phyloP scores from a whole-genome alignment of 192 early-diverging fungal species.

The Rhizophagus clarus region DNA sequence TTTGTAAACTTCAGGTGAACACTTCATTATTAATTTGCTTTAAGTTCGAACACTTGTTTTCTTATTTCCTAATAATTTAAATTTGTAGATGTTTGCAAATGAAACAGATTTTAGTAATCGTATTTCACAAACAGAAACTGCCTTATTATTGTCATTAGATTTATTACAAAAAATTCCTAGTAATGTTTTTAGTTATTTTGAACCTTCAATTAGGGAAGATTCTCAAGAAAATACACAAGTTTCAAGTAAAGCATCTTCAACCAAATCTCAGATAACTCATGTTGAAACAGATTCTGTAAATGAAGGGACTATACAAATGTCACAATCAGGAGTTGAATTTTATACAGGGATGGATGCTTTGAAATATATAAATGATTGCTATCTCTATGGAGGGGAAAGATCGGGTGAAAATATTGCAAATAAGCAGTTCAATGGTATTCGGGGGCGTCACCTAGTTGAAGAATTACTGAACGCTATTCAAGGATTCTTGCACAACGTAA shows the following conservation, averaged over 20 bases:
- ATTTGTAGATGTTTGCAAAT: slow-evolving; percentile 23
- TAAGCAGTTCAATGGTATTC: slow-evolving; percentile 44
- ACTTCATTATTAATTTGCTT: background rate
- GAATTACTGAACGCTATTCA: slow-evolving; percentile 37
- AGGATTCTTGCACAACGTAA: slow-evolving; percentile 37
- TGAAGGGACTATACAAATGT: slow-evolving; percentile 38
- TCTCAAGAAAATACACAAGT: slow-evolving; percentile 23
- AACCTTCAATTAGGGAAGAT: background rate
- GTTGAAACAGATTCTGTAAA: slow-evolving; percentile 39
- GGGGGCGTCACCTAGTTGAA: slow-evolving; percentile 35
- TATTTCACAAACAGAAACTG: slow-evolving; percentile 36
- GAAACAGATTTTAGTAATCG: slow-evolving; percentile 9
- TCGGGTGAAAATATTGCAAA: slow-evolving; percentile 16
- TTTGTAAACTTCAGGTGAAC: slow-evolving; percentile 55
- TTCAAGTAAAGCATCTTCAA: slow-evolving; percentile 28
- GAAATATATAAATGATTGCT: slow-evolving; percentile 55
- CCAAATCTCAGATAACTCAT: slow-evolving; percentile 32
- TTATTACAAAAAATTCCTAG: slow-evolving; percentile 43
- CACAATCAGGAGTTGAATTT: slow-evolving; percentile 42
- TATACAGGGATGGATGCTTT: slow-evolving; percentile 40
- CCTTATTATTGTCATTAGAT: slow-evolving; percentile 36
- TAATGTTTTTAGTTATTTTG: slow-evolving; percentile 33
- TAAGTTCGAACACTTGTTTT: background rate
- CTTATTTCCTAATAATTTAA: background rate
- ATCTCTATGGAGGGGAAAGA: slow-evolving; percentile 33